phyloP scores from a whole-genome alignment of 2,329 filamentous ascomycete species.

The Fusarium sp. region DNA sequence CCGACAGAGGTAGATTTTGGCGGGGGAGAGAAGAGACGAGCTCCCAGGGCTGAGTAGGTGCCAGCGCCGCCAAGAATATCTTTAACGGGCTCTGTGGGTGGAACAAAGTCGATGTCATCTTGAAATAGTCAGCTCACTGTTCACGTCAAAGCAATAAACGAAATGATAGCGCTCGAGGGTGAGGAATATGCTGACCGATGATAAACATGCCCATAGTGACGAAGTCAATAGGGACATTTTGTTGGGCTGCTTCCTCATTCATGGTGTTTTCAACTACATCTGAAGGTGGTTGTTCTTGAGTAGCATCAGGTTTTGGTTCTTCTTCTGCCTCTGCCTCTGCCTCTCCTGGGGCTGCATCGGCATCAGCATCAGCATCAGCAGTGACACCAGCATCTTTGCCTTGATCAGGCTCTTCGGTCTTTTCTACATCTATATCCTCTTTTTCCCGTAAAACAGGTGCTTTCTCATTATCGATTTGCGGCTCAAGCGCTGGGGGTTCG shows the following conservation, averaged over 20 bases:
- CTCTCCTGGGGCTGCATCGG: neutral
- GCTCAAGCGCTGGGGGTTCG: slow-evolving; percentile 11
- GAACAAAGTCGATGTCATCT: slow-evolving; percentile 93
- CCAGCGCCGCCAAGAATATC: slow-evolving; percentile 91
- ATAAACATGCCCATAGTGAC: slow-evolving; percentile 80
- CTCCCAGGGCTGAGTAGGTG: slow-evolving; percentile 86
- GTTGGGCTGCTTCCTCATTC: neutral
- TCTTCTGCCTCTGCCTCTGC: neutral
- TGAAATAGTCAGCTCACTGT: slow-evolving; percentile 18
- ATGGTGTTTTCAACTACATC: neutral
- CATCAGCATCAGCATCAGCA: neutral
- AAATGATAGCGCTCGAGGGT: neutral
- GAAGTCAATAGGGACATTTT: slow-evolving; percentile 63
- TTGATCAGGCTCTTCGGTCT: slow-evolving; percentile 20
- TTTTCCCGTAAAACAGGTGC: neutral
- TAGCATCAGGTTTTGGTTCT: slow-evolving; percentile 4
- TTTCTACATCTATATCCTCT: slow-evolving; percentile 9
- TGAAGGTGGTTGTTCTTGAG: slow-evolving; percentile 8
- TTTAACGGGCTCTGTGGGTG: slow-evolving; percentile 74
- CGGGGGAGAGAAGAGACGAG: slow-evolving; percentile 83
- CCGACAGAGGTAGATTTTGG: slow-evolving; percentile 75
- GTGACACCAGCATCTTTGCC: neutral
- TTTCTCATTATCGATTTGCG: slow-evolving; percentile 12
- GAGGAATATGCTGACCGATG: slow-evolving; percentile 64
- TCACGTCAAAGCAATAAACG: neutral